phyloP scores from a whole-genome alignment of 345 rosid species.

The Lenwebbia sp. region DNA sequence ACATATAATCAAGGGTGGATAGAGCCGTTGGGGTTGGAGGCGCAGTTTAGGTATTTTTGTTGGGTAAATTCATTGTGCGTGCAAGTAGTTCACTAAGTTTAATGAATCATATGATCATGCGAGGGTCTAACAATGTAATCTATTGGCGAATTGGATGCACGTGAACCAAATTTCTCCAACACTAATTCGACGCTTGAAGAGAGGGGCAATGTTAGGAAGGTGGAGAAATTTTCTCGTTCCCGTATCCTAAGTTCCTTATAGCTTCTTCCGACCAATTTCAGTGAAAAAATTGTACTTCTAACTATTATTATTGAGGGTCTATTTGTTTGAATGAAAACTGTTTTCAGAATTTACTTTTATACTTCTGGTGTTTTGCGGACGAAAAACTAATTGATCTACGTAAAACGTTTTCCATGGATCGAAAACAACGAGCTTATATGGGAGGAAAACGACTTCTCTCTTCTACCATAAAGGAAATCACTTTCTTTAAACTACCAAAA shows the following conservation, averaged over 20 bases:
- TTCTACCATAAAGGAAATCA: too few relatives aligned
- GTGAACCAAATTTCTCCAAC: neutral
- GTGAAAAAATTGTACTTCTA: neutral
- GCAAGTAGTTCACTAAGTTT: neutral
- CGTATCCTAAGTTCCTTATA: neutral
- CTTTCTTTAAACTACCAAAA: too few relatives aligned
- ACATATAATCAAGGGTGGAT: neutral
- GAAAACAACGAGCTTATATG: too few relatives aligned
- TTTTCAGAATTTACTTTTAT: too few relatives aligned
- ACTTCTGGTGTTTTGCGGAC: too few relatives aligned
- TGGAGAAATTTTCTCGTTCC: neutral
- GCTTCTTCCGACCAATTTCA: neutral
- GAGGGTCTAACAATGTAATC: neutral
- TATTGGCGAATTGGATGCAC: neutral
- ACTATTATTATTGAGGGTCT: neutral
- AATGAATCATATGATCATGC: neutral
- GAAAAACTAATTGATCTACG: too few relatives aligned
- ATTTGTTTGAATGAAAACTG: too few relatives aligned
- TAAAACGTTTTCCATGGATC: too few relatives aligned
- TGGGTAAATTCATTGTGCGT: neutral
- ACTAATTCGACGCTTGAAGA: neutral
- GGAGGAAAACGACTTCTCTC: too few relatives aligned
- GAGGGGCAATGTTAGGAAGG: neutral
- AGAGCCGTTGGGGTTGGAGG: neutral
- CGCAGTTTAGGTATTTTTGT: neutral